Conservation (phyloP, 2,329 filamentous ascomycete species). For the Falciphora oryzae region DNA sequence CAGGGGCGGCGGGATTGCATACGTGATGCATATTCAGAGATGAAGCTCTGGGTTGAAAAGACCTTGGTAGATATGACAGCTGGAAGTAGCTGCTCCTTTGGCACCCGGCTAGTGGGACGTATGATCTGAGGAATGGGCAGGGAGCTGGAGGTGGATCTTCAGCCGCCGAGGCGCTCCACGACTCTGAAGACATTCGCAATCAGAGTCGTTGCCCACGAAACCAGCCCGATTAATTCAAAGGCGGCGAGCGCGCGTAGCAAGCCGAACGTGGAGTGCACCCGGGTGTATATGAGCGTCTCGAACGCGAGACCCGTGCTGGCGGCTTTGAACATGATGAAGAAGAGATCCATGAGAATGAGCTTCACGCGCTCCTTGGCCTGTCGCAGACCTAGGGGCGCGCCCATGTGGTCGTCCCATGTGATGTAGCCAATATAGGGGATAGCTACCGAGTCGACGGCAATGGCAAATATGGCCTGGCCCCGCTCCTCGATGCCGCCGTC, state of each 20-base stretch:
- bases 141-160: background rate
- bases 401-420: conserved; percentile 93
- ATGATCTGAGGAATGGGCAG: background rate
- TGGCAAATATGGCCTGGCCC: conserved; percentile 79
- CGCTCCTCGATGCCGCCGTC: conserved; percentile 46
- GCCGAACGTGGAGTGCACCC: conserved; percentile 11
- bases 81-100: background rate
- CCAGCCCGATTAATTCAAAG: conserved; percentile 20
- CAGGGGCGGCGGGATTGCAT: background rate
- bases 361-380: conserved; percentile 79
- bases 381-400: conserved; percentile 84
- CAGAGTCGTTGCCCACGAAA: conserved; percentile 20
- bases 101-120: too few relatives aligned
- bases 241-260: conserved; percentile 17
- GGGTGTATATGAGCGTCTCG: conserved; percentile 20
- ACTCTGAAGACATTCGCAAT: conserved; percentile 21
- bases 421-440: conserved; percentile 90
- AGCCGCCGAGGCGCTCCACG: conserved; percentile 19
- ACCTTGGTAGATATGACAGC: background rate
- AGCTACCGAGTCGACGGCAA: conserved; percentile 82
- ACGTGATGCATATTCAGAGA: background rate
- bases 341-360: conserved; percentile 83
- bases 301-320: conserved; percentile 75
- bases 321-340: conserved; percentile 97
- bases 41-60: background rate